Conservation (phyloP, 495 filamentous ascomycete species). For the Penicillium crystallinum region DNA sequence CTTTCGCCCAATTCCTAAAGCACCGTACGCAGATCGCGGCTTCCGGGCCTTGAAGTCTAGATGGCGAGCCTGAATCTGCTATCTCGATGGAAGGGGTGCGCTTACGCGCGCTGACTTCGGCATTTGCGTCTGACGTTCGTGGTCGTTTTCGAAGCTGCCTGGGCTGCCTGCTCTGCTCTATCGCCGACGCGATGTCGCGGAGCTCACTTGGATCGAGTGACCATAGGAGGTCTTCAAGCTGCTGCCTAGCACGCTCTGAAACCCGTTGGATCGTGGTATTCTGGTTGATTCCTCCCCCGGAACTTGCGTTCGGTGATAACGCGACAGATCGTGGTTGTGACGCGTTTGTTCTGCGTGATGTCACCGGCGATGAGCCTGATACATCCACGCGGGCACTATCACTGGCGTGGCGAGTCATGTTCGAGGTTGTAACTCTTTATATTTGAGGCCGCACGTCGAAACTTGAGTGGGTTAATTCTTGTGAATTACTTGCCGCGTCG, state of each 20-base stretch:
- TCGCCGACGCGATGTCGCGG: neutral
- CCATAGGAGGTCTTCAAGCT: neutral
- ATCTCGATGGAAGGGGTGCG: neutral
- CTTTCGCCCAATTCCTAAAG: neutral
- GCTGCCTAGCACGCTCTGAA: neutral
- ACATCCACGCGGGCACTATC: neutral
- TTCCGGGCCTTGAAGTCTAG: neutral
- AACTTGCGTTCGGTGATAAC: neutral
- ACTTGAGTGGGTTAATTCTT: neutral
- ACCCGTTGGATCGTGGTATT: neutral
- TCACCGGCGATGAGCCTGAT: neutral
- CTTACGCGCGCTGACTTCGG: neutral
- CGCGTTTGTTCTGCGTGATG: neutral
- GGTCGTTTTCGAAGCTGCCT: neutral
- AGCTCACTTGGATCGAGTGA: neutral
- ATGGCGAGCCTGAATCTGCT: neutral
- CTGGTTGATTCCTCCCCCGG: neutral
- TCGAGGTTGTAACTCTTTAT: neutral
- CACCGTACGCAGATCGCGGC: neutral
- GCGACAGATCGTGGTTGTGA: neutral
- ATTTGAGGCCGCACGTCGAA: neutral
- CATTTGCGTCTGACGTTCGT: neutral
- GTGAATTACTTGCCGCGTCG: neutral
- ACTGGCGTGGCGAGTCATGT: neutral
- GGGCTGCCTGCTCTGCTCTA: neutral